Evolutionary conservation across 2,329 filamentous ascomycete genomes (phyloP).

Genomic region (Colletotrichum melonis): DNA sequence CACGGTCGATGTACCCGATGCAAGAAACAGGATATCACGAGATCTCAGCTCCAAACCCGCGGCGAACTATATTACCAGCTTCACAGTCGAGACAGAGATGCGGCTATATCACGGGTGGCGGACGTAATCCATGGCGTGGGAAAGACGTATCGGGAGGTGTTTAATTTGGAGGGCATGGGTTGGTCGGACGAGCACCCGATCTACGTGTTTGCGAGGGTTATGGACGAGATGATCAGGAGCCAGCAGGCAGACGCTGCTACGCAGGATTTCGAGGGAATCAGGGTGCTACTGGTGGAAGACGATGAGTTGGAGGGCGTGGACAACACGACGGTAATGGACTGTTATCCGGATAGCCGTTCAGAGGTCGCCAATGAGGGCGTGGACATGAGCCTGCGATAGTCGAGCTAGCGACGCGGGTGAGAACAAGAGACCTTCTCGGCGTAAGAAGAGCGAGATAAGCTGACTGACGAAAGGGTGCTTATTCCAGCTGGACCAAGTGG

Average conservation of each 20-base stretch:
- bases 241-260: conserved; percentile 41
- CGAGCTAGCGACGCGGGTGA: not conserved
- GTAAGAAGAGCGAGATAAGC: not conserved
- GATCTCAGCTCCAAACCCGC: conserved; percentile 34
- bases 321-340: conserved; percentile 28
- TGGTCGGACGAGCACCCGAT: conserved; percentile 45
- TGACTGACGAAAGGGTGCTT: not conserved
- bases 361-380: not conserved
- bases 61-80: conserved; percentile 40
- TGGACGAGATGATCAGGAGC: conserved; percentile 43
- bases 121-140: conserved; percentile 46
- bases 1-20: conserved; percentile 41
- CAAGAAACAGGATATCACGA: conserved; percentile 19
- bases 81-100: conserved; percentile 32
- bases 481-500: not conserved
- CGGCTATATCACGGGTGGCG: conserved; percentile 35
- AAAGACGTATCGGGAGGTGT: conserved; percentile 46
- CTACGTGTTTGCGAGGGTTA: conserved; percentile 44
- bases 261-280: conserved; percentile 40
- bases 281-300: conserved; percentile 42
- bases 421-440: not conserved
- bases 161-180: conserved; percentile 44
- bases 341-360: not conserved
- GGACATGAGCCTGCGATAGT: conserved; percentile 9
- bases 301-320: conserved; percentile 31